Evolutionary conservation across 1,284 basidiomycete genomes (phyloP), one percentile per base, ranked within the genome.

Genomic region (Leccinum subfulvum): DNA sequence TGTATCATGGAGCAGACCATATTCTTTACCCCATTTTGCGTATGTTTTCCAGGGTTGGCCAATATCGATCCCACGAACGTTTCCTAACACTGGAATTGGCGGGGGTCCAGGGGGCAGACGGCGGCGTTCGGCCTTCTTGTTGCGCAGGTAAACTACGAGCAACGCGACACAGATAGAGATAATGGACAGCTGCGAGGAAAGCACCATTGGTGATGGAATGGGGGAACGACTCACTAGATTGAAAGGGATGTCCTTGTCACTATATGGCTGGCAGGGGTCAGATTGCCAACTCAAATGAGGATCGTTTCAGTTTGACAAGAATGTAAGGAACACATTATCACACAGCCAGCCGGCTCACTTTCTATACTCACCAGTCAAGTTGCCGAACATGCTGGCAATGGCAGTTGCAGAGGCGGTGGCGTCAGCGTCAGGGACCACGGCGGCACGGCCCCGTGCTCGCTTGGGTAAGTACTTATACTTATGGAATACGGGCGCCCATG

Each of bases 21-120:
- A 69, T 51, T 73, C 52, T 41, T 57, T 51, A 6, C 61, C 69
- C 69, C 69, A 74, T 47, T 4, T 61, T 35, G 67, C 21, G 59
- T 69, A 73, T 6, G 69, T 63, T 49, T 63, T 60, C 69, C 72
- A 71, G 16, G 70, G 70, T 30, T 69, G 28, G 3, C 53, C 52
- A 14, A 61, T 47, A 47, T 71, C 63, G 7, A 71, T 59, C n/a
- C 61, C 63, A 1, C 23, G 21, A 18, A 73, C 33, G 16, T 71
- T 73, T 28, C 70, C 72, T 1, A 74, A 16, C 13, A 72, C 0
- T 1, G 72, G 70, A 7, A 39, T 57, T 23, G 62, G 70, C 1
- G 57, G 59, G 7, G 69, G 70, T 13, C 70, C 67, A 47, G 72
- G 70, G 33, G 69, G 72, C n/a, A 73, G 53, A 11, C 57, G 60